phyloP scores from a whole-genome alignment of 1,284 basidiomycete genomes.

The Trametes sp. region DNA sequence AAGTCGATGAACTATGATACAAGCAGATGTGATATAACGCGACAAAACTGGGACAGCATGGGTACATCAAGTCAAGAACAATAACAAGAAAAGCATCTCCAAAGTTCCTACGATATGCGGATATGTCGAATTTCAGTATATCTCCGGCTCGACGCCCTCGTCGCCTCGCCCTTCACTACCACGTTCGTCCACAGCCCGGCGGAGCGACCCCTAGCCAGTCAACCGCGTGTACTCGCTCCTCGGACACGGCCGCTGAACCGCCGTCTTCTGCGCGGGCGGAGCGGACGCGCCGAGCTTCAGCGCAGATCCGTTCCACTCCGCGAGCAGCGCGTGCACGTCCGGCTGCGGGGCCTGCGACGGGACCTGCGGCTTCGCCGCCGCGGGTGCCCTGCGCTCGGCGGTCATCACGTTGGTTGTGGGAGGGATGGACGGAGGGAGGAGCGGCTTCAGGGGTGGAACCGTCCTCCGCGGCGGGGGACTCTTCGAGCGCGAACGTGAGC shows the following conservation, averaged over 20 bases:
- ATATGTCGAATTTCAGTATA: too few species aligned
- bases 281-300: background rate
- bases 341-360: slow-evolving; percentile 1
- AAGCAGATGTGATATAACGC: too few species aligned
- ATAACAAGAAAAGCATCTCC: too few species aligned
- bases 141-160: too few species aligned
- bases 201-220: too few species aligned
- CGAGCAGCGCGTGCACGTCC: slow-evolving; percentile 20
- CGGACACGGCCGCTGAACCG: background rate
- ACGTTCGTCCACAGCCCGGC: too few species aligned
- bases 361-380: background rate
- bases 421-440: slow-evolving; percentile 6
- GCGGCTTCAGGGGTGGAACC: background rate
- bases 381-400: background rate
- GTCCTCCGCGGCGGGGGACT: background rate
- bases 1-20: too few species aligned
- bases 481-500: background rate
- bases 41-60: too few species aligned
- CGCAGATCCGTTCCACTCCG: slow-evolving; percentile 10
- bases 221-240: too few species aligned
- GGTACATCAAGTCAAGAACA: too few species aligned
- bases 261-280: background rate
- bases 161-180: too few species aligned
- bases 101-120: too few species aligned
- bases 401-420: slow-evolving; percentile 17